Conservation (phyloP, 495 filamentous ascomycete genomes). For the Thozetella sp. region DNA sequence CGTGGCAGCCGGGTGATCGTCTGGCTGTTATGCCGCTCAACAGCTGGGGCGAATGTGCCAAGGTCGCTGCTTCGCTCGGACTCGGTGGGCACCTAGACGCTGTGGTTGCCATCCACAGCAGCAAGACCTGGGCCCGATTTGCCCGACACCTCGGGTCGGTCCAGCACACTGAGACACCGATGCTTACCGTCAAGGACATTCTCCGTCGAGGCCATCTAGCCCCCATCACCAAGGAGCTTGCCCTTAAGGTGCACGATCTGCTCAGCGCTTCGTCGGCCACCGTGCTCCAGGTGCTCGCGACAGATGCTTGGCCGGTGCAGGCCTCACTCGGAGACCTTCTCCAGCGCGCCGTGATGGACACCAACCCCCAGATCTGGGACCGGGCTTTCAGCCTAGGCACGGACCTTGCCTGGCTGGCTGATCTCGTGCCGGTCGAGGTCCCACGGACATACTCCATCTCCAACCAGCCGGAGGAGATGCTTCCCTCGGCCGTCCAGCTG, state of each 20-base stretch:
- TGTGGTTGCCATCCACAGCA: constrained; percentile 19
- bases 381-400: constrained; percentile 38
- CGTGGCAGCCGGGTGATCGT: constrained; percentile 49
- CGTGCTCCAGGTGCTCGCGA: constrained; percentile 46
- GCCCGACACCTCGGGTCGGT: constrained; percentile 44
- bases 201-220: constrained; percentile 47
- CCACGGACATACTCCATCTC: constrained; percentile 54
- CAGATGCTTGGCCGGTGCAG: constrained; percentile 48
- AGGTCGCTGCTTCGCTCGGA: constrained; percentile 45
- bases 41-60: constrained; percentile 46
- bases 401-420: constrained; percentile 43
- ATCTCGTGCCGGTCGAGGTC: constrained; percentile 46
- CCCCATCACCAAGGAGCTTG: constrained; percentile 49
- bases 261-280: constrained; percentile 48
- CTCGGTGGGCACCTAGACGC: constrained; percentile 38
- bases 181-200: constrained; percentile 47
- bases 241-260: constrained; percentile 37
- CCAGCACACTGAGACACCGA: constrained; percentile 19
- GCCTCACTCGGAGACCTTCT: constrained; percentile 48
- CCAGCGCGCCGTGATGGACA: constrained; percentile 41
- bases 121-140: constrained; percentile 42
- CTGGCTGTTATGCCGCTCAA: constrained; percentile 54
- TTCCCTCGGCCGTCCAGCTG: constrained; percentile 47
- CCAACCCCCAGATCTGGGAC: constrained; percentile 47
- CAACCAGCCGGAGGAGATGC: constrained; percentile 42